Percentiles rank a stretch among this genome's conserved stretches.
phyloP scores from a whole-genome alignment of 768 basidiomycete genomes.

The Pulveroboletus sp. region DNA sequence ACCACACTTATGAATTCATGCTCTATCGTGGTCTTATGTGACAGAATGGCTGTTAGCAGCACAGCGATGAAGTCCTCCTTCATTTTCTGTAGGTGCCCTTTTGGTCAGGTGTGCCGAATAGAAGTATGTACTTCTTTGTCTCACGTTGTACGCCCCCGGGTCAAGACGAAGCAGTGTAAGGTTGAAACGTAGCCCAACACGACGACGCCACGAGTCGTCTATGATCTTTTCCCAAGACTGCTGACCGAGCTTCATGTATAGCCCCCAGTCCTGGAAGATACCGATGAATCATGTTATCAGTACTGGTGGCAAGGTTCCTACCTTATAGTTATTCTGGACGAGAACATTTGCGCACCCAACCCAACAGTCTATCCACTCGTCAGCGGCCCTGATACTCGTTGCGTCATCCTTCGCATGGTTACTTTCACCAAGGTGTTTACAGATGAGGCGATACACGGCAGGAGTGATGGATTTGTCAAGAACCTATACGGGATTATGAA shows the following conservation, averaged over 20 bases:
- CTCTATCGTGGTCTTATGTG: constrained; percentile 46
- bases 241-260: constrained; percentile 48
- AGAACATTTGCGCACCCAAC: constrained; percentile 61
- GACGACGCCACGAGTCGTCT: constrained; percentile 45
- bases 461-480: constrained; percentile 47
- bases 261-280: constrained; percentile 51
- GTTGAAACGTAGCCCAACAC: constrained; percentile 62
- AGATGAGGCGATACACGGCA: constrained; percentile 52
- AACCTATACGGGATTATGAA: constrained; percentile 33
- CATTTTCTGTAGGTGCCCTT: constrained; percentile 33
- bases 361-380: constrained; percentile 68
- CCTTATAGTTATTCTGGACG: constrained; percentile 46
- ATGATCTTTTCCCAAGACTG: constrained; percentile 54
- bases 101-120: background rate
- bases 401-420: constrained; percentile 16
- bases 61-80: constrained; percentile 50
- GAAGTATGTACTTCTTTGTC: constrained; percentile 15
- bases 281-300: background rate
- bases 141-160: constrained; percentile 55
- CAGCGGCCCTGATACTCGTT: constrained; percentile 36
- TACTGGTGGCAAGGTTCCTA: constrained; percentile 18
- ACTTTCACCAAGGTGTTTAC: constrained; percentile 40
- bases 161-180: constrained; percentile 52
- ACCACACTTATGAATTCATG: constrained; percentile 53
- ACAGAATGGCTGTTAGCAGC: constrained; percentile 49